phyloP scores from a whole-genome alignment of 306 rosid genomes.

The Vigna radiata region DNA sequence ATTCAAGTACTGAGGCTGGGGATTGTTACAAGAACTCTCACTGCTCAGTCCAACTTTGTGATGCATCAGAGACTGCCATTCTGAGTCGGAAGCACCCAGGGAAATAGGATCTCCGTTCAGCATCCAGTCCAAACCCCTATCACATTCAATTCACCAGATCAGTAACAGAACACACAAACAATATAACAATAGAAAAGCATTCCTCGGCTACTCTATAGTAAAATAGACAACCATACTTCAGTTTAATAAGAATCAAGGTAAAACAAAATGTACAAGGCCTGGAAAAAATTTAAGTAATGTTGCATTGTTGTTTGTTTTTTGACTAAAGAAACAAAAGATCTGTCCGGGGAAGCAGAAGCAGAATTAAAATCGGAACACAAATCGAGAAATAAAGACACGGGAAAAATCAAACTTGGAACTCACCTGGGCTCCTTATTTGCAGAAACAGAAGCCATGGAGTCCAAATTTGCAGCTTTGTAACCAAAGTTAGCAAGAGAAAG shows the following conservation, averaged over 20 bases:
- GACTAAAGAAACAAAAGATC: conserved; percentile 16
- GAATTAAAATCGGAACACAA: neutral
- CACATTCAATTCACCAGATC: conserved; percentile 33
- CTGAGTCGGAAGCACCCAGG: conserved; percentile 53
- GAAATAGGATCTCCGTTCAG: conserved; percentile 59
- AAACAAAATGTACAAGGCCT: neutral
- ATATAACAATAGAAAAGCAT: neutral
- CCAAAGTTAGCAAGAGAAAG: conserved; percentile 45
- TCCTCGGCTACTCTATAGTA: neutral
- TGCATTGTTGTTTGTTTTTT: neutral
- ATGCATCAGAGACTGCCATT: conserved; percentile 65
- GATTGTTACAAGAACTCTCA: conserved; percentile 40
- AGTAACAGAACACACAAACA: neutral
- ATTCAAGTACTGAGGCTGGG: conserved; percentile 55
- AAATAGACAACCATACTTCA: neutral
- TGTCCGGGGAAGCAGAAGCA: neutral
- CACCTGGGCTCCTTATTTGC: conserved; percentile 60
- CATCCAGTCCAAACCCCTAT: conserved; percentile 76
- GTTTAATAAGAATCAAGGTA: neutral
- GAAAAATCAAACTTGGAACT: conserved; percentile 14
- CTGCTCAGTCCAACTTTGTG: conserved; percentile 53
- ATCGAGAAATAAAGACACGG: neutral
- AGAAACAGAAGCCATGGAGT: conserved; percentile 44
- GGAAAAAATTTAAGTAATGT: neutral
- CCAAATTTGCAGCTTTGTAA: conserved; percentile 48